Evolutionary conservation across 2,329 filamentous ascomycete genomes (phyloP).

Genomic region (Colletotrichum salicis): DNA sequence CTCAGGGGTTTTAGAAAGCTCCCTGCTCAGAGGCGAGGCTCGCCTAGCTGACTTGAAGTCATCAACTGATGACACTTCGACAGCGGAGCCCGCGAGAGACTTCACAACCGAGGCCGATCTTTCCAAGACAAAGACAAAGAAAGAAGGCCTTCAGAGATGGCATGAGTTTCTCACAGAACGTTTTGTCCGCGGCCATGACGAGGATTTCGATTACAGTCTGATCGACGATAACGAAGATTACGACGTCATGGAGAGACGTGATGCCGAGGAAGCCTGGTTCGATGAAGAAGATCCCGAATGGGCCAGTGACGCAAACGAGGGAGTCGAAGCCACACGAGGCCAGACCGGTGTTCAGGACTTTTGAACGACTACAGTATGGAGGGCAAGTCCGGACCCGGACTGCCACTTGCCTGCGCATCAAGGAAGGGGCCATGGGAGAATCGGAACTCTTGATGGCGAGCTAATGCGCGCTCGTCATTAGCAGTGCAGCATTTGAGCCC

Average conservation of each 20-base stretch:
- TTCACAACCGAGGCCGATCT: slow-evolving; percentile 23
- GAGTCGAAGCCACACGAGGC: slow-evolving; percentile 48
- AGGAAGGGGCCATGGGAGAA: neutral
- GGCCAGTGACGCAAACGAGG: slow-evolving; percentile 58
- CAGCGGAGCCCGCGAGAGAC: neutral
- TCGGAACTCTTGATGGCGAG: neutral
- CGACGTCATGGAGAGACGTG: slow-evolving; percentile 70
- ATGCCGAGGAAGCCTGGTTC: slow-evolving; percentile 80
- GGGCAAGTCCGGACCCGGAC: neutral
- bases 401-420: neutral
- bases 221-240: slow-evolving; percentile 80
- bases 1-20: slow-evolving; percentile 80
- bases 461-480: neutral
- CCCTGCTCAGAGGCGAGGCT: slow-evolving; percentile 79
- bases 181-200: slow-evolving; percentile 79
- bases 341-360: slow-evolving; percentile 81
- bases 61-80: neutral
- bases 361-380: slow-evolving; percentile 49
- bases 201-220: slow-evolving; percentile 78
- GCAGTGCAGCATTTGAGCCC: neutral
- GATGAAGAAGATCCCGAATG: slow-evolving; percentile 80
- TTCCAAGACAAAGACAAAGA: slow-evolving; percentile 64
- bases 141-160: slow-evolving; percentile 78
- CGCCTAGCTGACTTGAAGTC: slow-evolving; percentile 68
- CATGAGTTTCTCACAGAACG: slow-evolving; percentile 75